Evolutionary conservation across 192 early-diverging fungal species (phyloP).

Genomic region (Coemansia sp.): DNA sequence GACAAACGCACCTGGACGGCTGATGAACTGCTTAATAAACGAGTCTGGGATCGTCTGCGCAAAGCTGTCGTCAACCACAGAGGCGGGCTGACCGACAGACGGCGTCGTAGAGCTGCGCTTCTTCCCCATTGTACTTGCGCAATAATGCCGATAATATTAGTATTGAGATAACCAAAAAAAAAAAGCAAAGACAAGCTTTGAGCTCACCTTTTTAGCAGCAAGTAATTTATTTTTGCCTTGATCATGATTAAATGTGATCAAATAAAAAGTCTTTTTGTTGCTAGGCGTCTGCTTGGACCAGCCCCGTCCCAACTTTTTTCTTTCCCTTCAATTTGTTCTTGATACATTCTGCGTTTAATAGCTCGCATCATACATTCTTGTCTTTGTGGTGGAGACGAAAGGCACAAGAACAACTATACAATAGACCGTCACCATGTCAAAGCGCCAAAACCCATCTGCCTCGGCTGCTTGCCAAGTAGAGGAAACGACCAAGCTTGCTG

Average conservation of each 20-base stretch:
- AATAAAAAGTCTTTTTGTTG: constrained; percentile 19
- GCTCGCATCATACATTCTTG: neutral
- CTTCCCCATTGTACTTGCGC: constrained; percentile 10
- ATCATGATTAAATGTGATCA: constrained; percentile 3
- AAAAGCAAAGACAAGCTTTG: neutral
- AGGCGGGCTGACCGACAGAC: neutral
- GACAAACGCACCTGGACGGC: constrained; percentile 35
- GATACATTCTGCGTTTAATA: neutral
- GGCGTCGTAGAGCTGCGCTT: constrained; percentile 7
- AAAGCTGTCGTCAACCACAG: constrained; percentile 9
- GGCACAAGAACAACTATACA: neutral
- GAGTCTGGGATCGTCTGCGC: constrained; percentile 31
- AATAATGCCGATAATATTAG: constrained; percentile 1
- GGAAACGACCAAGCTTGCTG: constrained; percentile 33
- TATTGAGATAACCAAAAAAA: constrained; percentile 2
- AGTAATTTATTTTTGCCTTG: neutral
- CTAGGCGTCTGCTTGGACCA: too few relatives aligned
- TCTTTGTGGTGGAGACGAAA: neutral
- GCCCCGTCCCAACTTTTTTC: neutral
- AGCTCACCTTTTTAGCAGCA: neutral
- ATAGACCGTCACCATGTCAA: constrained; percentile 27
- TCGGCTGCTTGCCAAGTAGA: constrained; percentile 12
- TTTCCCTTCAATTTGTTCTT: neutral
- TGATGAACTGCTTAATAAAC: constrained; percentile 39
- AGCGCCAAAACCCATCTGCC: constrained; percentile 32